Evolutionary conservation across 805 yeast species (phyloP).

Genomic region (Monosporozyma solicola): DNA sequence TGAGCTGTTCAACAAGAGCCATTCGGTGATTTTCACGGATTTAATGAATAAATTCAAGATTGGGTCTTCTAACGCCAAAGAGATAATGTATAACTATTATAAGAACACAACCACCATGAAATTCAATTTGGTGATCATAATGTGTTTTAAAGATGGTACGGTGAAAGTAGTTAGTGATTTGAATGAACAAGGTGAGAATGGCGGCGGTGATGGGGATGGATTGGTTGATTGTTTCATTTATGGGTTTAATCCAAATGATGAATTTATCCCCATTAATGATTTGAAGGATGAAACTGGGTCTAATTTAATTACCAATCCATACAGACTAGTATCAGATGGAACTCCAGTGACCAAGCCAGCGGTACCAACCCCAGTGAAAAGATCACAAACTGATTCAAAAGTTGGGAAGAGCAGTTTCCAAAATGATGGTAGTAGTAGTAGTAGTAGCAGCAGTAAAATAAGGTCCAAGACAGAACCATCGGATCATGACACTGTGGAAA

Average conservation of each 20-base stretch:
- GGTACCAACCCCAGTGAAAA: not conserved
- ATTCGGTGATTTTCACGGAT: conserved; percentile 25
- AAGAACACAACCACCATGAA: conserved; percentile 13
- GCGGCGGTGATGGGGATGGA: conserved; percentile 8
- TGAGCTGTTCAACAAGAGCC: conserved; percentile 18
- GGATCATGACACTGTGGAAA: conserved; percentile 1
- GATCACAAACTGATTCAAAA: not conserved
- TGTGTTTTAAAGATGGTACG: conserved; percentile 14
- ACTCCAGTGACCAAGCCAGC: conserved; percentile 1
- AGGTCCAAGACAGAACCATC: conserved; percentile 7
- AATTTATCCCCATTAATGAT: conserved; percentile 17
- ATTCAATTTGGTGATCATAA: conserved; percentile 23
- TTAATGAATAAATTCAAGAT: conserved; percentile 17
- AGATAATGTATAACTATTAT: conserved; percentile 24
- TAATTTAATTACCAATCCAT: conserved; percentile 15
- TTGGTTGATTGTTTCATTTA: conserved; percentile 27
- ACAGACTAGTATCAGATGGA: conserved; percentile 1
- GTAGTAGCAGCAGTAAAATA: not conserved
- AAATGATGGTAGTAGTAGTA: not conserved
- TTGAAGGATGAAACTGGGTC: conserved; percentile 2
- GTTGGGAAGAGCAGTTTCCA: not conserved
- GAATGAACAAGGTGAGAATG: not conserved
- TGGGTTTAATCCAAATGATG: conserved; percentile 27
- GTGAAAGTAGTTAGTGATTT: conserved; percentile 19
- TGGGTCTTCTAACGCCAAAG: conserved; percentile 23